Evolutionary conservation across 2,329 filamentous ascomycete genomes (phyloP).

Genomic region (Ambrosiella cleistominuta): DNA sequence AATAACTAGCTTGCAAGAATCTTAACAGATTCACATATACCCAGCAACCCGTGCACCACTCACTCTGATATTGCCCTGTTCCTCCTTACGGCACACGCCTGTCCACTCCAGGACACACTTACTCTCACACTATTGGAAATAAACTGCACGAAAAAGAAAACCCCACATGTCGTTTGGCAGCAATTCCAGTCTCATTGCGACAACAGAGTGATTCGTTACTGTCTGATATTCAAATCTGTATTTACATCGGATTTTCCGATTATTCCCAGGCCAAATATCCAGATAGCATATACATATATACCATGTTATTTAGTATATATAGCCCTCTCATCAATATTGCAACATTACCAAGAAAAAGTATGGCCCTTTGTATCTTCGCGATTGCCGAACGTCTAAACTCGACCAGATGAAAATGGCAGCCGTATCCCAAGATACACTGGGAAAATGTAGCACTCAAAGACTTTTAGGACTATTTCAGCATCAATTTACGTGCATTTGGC

Average conservation of each 20-base stretch:
- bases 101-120: background rate
- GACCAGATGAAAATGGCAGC: background rate
- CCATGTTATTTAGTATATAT: too few species aligned
- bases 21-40: conserved; percentile 2
- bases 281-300: too few species aligned
- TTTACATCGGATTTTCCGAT: background rate
- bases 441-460: background rate
- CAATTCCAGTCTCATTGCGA: background rate
- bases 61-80: background rate
- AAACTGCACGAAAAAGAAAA: background rate
- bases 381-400: background rate
- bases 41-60: background rate
- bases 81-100: background rate
- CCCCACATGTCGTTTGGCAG: background rate
- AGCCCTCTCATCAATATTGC: too few species aligned
- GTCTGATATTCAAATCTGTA: background rate
- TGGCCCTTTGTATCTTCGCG: too few species aligned
- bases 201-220: background rate
- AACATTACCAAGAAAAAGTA: too few species aligned
- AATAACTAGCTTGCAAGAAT: background rate
- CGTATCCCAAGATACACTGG: background rate
- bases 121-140: background rate
- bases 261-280: too few species aligned
- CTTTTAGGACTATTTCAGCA: background rate
- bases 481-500: background rate